phyloP scores from a whole-genome alignment of 1,139 yeast species.

The Saccharomycopsis hybrid region DNA sequence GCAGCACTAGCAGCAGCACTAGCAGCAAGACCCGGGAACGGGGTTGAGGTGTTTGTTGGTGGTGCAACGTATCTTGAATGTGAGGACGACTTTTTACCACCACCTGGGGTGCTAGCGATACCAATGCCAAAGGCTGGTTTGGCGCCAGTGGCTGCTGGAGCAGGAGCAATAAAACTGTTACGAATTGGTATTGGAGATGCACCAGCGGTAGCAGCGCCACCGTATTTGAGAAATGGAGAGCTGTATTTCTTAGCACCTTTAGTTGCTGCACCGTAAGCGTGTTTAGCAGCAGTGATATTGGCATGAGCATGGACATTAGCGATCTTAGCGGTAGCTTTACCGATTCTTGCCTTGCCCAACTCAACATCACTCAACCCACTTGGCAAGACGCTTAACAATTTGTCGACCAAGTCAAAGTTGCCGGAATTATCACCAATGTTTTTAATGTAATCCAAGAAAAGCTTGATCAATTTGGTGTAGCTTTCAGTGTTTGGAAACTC shows the following conservation, averaged over 20 bases:
- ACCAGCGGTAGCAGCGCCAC: slow-evolving; percentile 18
- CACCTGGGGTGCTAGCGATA: background rate
- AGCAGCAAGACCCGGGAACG: slow-evolving; percentile 34
- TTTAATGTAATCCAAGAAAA: slow-evolving; percentile 62
- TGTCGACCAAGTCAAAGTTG: slow-evolving; percentile 72
- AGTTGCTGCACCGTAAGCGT: slow-evolving; percentile 21
- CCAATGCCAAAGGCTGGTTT: slow-evolving; percentile 14
- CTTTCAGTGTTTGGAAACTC: slow-evolving; percentile 15
- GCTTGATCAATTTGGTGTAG: slow-evolving; percentile 30
- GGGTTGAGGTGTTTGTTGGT: slow-evolving; percentile 80
- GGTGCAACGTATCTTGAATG: slow-evolving; percentile 14
- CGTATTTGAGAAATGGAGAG: slow-evolving; percentile 15
- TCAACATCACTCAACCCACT: slow-evolving; percentile 51
- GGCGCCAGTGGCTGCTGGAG: slow-evolving; percentile 11
- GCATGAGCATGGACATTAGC: slow-evolving; percentile 19
- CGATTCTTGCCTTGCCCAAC: slow-evolving; percentile 14
- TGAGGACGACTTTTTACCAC: background rate
- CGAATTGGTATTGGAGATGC: slow-evolving; percentile 9
- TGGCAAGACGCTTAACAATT: slow-evolving; percentile 66
- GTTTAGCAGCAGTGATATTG: slow-evolving; percentile 21
- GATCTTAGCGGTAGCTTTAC: slow-evolving; percentile 20
- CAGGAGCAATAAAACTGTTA: background rate
- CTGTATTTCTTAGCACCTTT: slow-evolving; percentile 11
- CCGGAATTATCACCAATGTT: slow-evolving; percentile 72
- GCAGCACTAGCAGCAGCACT: slow-evolving; percentile 24